Evolutionary conservation across 345 rosid genomes (phyloP).

Genomic region (Brassica juncea): DNA sequence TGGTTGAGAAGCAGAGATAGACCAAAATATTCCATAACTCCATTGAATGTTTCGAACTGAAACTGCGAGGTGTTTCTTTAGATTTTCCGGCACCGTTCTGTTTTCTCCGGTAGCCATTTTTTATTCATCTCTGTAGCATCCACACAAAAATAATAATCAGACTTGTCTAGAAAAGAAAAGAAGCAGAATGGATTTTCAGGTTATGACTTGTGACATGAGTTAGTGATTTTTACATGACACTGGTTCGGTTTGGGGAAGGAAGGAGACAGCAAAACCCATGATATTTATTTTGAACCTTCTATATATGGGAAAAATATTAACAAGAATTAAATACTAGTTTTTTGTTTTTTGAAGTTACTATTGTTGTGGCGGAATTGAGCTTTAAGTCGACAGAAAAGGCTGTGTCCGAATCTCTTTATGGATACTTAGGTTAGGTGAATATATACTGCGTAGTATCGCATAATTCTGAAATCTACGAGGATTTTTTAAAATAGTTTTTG

Average conservation of each 20-base stretch:
- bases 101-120: constrained; percentile 38
- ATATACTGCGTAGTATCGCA: constrained; percentile 15
- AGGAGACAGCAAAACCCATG: constrained; percentile 22
- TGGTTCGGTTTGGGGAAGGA: constrained; percentile 11
- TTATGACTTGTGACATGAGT: constrained; percentile 8
- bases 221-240: constrained; percentile 27
- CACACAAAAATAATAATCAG: background rate
- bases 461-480: constrained; percentile 15
- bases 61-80: constrained; percentile 79
- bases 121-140: constrained; percentile 19
- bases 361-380: constrained; percentile 30
- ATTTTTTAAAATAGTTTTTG: background rate
- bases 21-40: constrained; percentile 97
- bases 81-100: constrained; percentile 46
- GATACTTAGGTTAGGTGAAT: constrained; percentile 8
- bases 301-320: background rate
- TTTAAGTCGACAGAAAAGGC: constrained; percentile 28
- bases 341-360: constrained; percentile 6
- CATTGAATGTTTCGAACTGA: constrained; percentile 83
- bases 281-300: constrained; percentile 18
- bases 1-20: constrained; percentile 67
- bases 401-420: constrained; percentile 34
- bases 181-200: constrained; percentile 10
- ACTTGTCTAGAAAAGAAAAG: background rate
- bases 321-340: background rate